Conservation (phyloP, 1,284 basidiomycete species). For the Agroathelia rolfsii region DNA sequence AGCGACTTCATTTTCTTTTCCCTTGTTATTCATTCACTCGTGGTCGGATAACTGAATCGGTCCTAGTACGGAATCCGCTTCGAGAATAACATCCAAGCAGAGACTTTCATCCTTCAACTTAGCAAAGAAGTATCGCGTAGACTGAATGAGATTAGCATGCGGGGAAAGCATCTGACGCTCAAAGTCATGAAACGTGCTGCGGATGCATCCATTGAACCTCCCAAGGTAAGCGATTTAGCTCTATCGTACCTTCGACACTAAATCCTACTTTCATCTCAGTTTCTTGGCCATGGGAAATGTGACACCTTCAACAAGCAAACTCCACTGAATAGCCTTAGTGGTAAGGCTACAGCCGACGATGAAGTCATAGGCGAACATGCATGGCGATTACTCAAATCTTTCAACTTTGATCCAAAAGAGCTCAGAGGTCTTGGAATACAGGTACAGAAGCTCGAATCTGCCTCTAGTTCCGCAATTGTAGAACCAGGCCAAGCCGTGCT, state of each 20-base stretch:
- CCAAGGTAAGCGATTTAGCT: slow-evolving; percentile 54
- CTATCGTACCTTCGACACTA: not conserved
- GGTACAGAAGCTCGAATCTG: slow-evolving; percentile 77
- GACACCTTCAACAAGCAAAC: slow-evolving; percentile 74
- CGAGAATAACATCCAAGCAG: slow-evolving; percentile 70
- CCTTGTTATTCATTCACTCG: slow-evolving; percentile 3
- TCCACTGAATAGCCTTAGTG: slow-evolving; percentile 45
- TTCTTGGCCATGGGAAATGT: slow-evolving; percentile 88
- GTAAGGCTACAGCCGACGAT: slow-evolving; percentile 65
- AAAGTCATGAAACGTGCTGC: slow-evolving; percentile 87
- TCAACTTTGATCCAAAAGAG: slow-evolving; percentile 76
- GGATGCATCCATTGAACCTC: slow-evolving; percentile 82
- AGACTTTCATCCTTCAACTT: slow-evolving; percentile 68
- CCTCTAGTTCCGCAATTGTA: slow-evolving; percentile 14
- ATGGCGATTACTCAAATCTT: slow-evolving; percentile 64
- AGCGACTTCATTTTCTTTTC: slow-evolving; percentile 22
- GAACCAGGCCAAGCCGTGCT: slow-evolving; percentile 43
- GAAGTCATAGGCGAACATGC: slow-evolving; percentile 69
- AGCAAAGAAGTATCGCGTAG: slow-evolving; percentile 68
- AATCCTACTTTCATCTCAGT: slow-evolving; percentile 34
- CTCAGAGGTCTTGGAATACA: slow-evolving; percentile 91
- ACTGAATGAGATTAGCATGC: slow-evolving; percentile 55
- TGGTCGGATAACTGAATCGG: slow-evolving; percentile 8
- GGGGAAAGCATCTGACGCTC: slow-evolving; percentile 68
- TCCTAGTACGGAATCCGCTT: slow-evolving; percentile 91